Base-by-base conservation (phyloP, 116 monocot species). In the Zostera marina region DNA sequence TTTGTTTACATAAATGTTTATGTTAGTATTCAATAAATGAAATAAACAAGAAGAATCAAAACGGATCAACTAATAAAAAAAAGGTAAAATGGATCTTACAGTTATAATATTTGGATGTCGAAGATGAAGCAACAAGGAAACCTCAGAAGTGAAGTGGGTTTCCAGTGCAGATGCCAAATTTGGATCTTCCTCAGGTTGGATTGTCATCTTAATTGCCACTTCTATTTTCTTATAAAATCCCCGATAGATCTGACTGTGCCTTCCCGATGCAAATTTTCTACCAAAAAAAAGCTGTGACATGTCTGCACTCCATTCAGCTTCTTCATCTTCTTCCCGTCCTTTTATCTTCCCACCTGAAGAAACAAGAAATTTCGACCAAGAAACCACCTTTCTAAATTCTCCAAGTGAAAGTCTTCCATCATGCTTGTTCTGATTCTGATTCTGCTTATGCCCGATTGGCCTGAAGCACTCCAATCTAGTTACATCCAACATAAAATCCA, bases 361-460 rank as follows among this genome's bases (percentile, higher is more conserved):
- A 6, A 85, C 84, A 47, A 96, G 64, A 59, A 85, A 88, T 23
- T 88, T 96, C 13, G 94, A 96, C 94, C 88, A 88, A 11, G 94
- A 96, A 11, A 85, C 57, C 0, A 80, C 75, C 71, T 72, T 81
- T 60, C 58, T 85, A 67, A 85, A 96, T 61, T 96, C 94, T 1
- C 79, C 71, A 1, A 96, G 72, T 12, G 88, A 96, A 14, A 82
- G 68, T 67, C 78, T 71, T 66, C 88, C 61, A 70, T 82, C 74
- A 24, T 5, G 32, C 32, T 32, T 12, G 38, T 47, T 10, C 14
- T 38, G 12, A 21, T 10, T 49, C 16, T n/a, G n/a, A 38, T 10
- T 8, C 52, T 77, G n/a, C n/a, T n/a, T n/a, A 48, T 59, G 60
- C 53, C 68, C 73, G 26, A 91, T 77, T 58, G 79, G 85, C 67